Percentiles rank a stretch among this genome's conserved stretches.
Conservation (phyloP, 2,329 filamentous ascomycete species). For the Scedosporium apiospermum region DNA sequence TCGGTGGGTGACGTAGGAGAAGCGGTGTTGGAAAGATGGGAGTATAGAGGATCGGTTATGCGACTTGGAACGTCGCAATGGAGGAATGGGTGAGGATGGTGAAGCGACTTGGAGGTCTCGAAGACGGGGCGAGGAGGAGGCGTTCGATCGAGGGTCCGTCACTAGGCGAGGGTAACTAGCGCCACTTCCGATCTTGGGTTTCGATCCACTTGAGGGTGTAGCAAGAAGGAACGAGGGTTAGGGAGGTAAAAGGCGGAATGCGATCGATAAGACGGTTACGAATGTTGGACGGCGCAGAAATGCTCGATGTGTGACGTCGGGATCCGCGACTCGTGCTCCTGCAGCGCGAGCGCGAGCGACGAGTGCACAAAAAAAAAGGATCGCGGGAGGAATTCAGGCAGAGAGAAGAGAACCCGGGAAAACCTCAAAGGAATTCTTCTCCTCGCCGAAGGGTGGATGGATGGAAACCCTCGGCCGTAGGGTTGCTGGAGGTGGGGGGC, state of each 20-base stretch:
- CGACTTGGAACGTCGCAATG: not conserved
- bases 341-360: not conserved
- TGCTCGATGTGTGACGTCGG: not conserved
- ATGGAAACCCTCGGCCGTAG: not conserved
- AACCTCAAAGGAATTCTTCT: slow-evolving; percentile 2
- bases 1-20: not conserved
- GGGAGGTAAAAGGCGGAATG: no score
- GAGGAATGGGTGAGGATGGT: no score
- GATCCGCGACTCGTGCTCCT: no score
- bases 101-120: not conserved
- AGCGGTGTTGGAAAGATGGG: not conserved
- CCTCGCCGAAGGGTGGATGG: slow-evolving; percentile 5
- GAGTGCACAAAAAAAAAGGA: not conserved
- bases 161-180: no score
- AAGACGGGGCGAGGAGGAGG: not conserved
- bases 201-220: no score
- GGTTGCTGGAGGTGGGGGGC: not conserved
- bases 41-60: not conserved
- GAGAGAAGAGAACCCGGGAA: slow-evolving; percentile 3
- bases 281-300: no score
- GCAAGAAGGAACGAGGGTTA: no score
- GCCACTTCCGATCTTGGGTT: no score
- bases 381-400: not conserved
- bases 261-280: no score
- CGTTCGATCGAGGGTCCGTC: not conserved